phyloP scores from a whole-genome alignment of 1,284 basidiomycete species.

The Cutaneotrichosporon mucoides region DNA sequence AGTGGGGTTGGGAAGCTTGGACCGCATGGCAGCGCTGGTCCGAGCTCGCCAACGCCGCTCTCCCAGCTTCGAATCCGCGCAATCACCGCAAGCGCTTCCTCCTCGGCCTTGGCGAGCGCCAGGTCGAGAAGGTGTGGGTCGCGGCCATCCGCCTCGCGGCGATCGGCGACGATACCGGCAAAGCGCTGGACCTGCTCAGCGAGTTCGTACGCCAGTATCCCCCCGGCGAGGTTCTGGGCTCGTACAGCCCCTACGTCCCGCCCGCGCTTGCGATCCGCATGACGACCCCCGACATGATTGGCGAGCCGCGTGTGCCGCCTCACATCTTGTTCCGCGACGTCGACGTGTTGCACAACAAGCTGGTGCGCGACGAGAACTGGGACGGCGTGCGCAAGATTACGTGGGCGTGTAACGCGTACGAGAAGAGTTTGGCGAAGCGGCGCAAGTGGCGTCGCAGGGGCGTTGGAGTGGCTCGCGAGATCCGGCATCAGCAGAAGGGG shows the following conservation, averaged over 20 bases:
- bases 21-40: slow-evolving; percentile 25
- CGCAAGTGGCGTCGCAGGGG: slow-evolving; percentile 32
- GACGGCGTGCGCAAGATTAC: slow-evolving; percentile 34
- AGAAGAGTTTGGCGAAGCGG: slow-evolving; percentile 30
- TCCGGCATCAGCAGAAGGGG: not conserved
- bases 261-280: slow-evolving; percentile 32
- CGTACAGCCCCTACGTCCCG: slow-evolving; percentile 26
- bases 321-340: slow-evolving; percentile 46
- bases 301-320: slow-evolving; percentile 46
- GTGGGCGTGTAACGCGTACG: slow-evolving; percentile 31
- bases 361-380: slow-evolving; percentile 34
- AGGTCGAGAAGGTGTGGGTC: slow-evolving; percentile 41
- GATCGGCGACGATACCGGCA: slow-evolving; percentile 18
- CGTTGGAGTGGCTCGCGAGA: slow-evolving; percentile 17
- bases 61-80: not conserved
- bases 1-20: slow-evolving; percentile 35
- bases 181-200: slow-evolving; percentile 17
- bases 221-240: slow-evolving; percentile 25
- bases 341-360: slow-evolving; percentile 39
- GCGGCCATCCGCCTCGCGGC: slow-evolving; percentile 36
- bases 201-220: slow-evolving; percentile 40
- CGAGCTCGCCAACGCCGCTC: not conserved
- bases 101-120: slow-evolving; percentile 37
- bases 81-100: slow-evolving; percentile 18
- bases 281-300: slow-evolving; percentile 23